These are phyloP conservation scores for Phalaenopsis aphrodite DNA, from an alignment of 106 monocot species.

Conservation along the genomic window DNA sequence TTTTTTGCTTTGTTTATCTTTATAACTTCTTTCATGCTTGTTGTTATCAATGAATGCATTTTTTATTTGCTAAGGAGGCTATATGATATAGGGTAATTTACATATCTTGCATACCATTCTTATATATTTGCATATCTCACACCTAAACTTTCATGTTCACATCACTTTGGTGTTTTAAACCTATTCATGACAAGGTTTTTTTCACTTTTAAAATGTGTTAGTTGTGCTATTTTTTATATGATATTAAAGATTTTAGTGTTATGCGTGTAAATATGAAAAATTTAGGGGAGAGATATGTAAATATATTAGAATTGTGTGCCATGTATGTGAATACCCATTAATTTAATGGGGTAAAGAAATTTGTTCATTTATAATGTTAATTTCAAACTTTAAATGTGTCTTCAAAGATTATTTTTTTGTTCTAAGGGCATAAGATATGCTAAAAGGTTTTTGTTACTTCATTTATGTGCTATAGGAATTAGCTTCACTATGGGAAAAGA, in stretches of 20 bases:
- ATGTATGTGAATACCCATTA: no score
- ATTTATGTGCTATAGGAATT: slow-evolving; percentile 49
- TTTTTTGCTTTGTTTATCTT: not conserved
- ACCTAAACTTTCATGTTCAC: no score
- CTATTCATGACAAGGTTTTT: no score
- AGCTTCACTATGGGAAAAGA: slow-evolving; percentile 84
- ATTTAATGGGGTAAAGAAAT: not conserved
- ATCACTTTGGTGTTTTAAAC: no score
- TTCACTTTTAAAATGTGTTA: no score
- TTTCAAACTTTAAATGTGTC: not conserved
- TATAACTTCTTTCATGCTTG: not conserved
- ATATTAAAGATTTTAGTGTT: no score
- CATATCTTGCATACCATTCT: no score
- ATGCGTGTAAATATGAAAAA: no score
- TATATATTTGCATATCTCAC: no score
- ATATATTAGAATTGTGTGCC: no score
- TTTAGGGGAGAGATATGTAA: no score
- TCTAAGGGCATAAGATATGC: not conserved
- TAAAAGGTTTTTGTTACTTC: not conserved
- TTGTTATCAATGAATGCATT: not conserved
- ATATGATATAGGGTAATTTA: not conserved
- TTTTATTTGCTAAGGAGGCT: not conserved
- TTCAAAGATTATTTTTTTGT: not conserved
- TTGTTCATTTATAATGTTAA: not conserved
- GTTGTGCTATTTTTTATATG: no score